These are phyloP conservation scores for Plantago major DNA, from an alignment of 257 asterid species.

Conservation along the genomic window DNA sequence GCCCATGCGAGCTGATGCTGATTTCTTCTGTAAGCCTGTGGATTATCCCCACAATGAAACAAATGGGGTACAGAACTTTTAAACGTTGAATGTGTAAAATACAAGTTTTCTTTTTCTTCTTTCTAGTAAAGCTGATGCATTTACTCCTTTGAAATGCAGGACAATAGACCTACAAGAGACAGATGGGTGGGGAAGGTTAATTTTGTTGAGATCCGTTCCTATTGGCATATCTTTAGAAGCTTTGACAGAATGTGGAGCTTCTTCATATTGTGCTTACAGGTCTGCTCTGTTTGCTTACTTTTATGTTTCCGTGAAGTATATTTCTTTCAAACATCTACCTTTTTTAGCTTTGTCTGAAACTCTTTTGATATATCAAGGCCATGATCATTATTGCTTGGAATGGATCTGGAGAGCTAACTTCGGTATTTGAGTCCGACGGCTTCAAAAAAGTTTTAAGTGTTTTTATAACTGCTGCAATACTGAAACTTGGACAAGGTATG, in stretches of 20 bases:
- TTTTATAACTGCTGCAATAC: constrained; percentile 90
- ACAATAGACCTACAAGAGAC: constrained; percentile 51
- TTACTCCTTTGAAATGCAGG: constrained; percentile 35
- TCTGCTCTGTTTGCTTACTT: constrained; percentile 22
- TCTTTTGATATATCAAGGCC: constrained; percentile 47
- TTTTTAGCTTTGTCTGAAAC: constrained; percentile 24
- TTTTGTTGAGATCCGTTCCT: constrained; percentile 97
- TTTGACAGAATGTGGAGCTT: constrained; percentile 99
- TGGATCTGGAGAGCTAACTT: constrained; percentile 64
- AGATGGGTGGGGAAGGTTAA: constrained; percentile 98
- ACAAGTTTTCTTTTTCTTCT: not conserved
- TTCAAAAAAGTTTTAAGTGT: constrained; percentile 90
- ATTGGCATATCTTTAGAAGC: constrained; percentile 94
- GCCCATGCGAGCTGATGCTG: constrained; percentile 99
- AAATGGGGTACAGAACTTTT: constrained; percentile 53
- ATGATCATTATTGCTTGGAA: constrained; percentile 99
- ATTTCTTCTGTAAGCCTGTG: constrained; percentile 69
- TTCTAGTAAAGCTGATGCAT: constrained; percentile 4
- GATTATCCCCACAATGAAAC: constrained; percentile 47
- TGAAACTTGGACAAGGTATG: constrained; percentile 98
- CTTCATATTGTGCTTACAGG: constrained; percentile 98
- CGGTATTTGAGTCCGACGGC: constrained; percentile 49
- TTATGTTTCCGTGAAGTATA: constrained; percentile 14
- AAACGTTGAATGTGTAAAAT: constrained; percentile 1
- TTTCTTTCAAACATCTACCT: constrained; percentile 8